Base-by-base conservation (phyloP, 306 rosid genomes). In the Alnus rubra region DNA sequence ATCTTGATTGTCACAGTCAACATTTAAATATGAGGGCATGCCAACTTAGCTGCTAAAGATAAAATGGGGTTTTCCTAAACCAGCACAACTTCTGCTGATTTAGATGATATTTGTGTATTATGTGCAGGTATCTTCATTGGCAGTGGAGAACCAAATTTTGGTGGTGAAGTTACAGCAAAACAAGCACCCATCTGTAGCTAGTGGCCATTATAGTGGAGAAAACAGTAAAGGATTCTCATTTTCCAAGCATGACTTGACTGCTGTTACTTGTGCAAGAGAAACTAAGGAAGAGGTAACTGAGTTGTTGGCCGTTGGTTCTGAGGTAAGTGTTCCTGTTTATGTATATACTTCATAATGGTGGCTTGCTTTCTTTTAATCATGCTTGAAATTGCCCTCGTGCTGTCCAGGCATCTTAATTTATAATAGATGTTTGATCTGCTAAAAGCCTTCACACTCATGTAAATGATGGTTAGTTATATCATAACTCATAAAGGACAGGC, bases 131-230 rank as follows among this genome's bases (percentile, higher is more conserved):
- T 90, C 91, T 71, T 81, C 86, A 44, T 89, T 95, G 70, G 84
- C 89, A 69, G 81, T 77, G 84, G 93, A 95, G 90, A 95, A 95
- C 86, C 79, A 85, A 82, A 55, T 82, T 77, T 87, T 93, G 89
- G 73, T 74, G 19, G 76, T 74, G 73, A 91, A 93, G 92, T 87
- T 95, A 73, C 88, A 83, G 86, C 92, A 79, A 52, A 70, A 79
- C 75, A 87, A 72, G 68, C 74, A 72, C 74, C 76, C 79, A 70
- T 76, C 82, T 85, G 88, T 67, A 14, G 78, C 39, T 59, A 37
- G 15, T 30, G 68, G 49, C 45, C 79, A 44, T 13, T 76, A 71
- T 70, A 65, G 69, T 13, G 69, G 65, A 78, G 86, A 67, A 67
- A 75, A 51, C 68, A 28, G 37, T 55, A 75, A 85, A 71, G 86